phyloP scores from a whole-genome alignment of 495 filamentous ascomycete genomes.

The Pseudomonodictys pantanalensis region DNA sequence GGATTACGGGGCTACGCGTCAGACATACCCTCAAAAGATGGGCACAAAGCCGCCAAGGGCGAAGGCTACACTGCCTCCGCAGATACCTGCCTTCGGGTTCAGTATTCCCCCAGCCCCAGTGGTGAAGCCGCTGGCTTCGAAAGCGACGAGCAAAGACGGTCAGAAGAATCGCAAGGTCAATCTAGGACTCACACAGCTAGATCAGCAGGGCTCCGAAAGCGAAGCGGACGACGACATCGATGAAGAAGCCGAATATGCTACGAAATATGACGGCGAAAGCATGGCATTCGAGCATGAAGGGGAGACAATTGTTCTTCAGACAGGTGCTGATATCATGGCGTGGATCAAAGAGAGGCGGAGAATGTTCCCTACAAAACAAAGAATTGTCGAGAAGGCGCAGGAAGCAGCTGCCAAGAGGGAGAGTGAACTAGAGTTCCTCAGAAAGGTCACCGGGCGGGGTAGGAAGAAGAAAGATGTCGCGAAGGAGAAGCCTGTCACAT shows the following conservation, averaged over 20 bases:
- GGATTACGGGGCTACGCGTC: not conserved
- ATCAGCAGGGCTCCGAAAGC: slow-evolving; percentile 58
- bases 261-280: not conserved
- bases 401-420: slow-evolving; percentile 31
- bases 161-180: slow-evolving; percentile 79
- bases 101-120: slow-evolving; percentile 50
- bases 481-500: slow-evolving; percentile 44
- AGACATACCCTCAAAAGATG: not conserved
- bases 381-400: slow-evolving; percentile 48
- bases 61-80: slow-evolving; percentile 46
- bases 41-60: slow-evolving; percentile 25
- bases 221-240: slow-evolving; percentile 70
- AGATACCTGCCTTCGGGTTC: slow-evolving; percentile 62
- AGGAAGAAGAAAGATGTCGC: not conserved
- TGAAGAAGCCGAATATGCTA: slow-evolving; percentile 55
- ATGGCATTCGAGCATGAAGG: slow-evolving; percentile 40
- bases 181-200: slow-evolving; percentile 74
- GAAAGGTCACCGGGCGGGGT: slow-evolving; percentile 11
- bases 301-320: slow-evolving; percentile 42
- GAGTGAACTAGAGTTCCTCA: slow-evolving; percentile 20
- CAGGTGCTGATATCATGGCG: slow-evolving; percentile 65
- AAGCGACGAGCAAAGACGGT: slow-evolving; percentile 44
- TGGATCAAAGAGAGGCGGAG: slow-evolving; percentile 81
- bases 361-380: slow-evolving; percentile 71
- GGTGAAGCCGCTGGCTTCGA: slow-evolving; percentile 50